These are phyloP conservation scores for Globisporangium cederbergense DNA, from an alignment of 352 stramenopile genomes.

Conservation along the genomic window DNA sequence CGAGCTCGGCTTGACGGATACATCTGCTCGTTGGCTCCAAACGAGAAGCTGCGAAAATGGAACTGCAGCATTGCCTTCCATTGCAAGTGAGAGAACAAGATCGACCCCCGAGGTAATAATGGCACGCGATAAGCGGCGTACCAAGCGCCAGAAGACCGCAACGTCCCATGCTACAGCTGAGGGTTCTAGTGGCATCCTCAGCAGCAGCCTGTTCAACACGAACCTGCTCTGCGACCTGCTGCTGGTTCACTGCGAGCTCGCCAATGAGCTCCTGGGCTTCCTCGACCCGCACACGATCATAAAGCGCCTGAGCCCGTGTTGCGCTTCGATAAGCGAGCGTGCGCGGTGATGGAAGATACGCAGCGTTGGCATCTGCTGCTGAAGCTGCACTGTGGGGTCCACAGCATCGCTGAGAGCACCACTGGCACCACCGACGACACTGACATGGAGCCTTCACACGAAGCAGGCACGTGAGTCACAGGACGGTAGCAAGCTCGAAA, in stretches of 20 bases:
- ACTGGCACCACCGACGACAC: background rate
- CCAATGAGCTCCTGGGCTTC: constrained; percentile 14
- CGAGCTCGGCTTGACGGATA: background rate
- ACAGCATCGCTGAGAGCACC: background rate
- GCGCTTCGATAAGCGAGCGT: background rate
- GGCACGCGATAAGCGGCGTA: background rate
- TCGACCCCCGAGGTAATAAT: background rate
- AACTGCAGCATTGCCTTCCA: background rate
- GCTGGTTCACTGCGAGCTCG: constrained; percentile 9
- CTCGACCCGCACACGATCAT: constrained; percentile 13
- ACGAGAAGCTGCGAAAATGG: background rate
- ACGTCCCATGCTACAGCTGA: background rate
- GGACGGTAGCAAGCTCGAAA: background rate
- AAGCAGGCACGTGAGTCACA: background rate
- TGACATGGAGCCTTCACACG: too few relatives aligned
- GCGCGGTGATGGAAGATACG: constrained; percentile 6
- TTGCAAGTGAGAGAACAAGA: background rate
- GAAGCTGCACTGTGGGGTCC: constrained; percentile 7
- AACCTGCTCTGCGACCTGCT: background rate
- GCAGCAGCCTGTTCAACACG: background rate
- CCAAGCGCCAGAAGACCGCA: background rate
- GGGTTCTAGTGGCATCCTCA: background rate
- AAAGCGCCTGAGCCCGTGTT: background rate
- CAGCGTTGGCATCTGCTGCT: constrained; percentile 1
- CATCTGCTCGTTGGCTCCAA: background rate